Conservation (phyloP, 208 protist species). For the Acanthamoeba rhysodes region DNA sequence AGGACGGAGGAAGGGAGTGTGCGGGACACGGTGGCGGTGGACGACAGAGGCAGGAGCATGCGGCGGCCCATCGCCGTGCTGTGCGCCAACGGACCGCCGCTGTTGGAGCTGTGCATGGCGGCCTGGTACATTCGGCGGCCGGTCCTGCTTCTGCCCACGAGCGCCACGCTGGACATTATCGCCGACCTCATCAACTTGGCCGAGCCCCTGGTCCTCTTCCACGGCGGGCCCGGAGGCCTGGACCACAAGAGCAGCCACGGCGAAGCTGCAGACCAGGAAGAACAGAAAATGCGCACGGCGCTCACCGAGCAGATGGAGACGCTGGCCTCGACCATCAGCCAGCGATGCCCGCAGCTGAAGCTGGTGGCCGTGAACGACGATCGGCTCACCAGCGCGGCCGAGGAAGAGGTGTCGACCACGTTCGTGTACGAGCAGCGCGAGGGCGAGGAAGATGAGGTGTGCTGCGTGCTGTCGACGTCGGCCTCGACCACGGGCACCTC, state of each 20-base stretch:
- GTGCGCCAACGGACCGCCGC: background rate
- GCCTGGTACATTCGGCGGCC: constrained; percentile 56
- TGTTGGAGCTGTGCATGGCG: constrained; percentile 61
- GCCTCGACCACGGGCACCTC: constrained; percentile 70
- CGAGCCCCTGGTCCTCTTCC: constrained; percentile 34
- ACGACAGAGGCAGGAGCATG: background rate
- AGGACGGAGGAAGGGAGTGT: background rate
- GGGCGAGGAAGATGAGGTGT: constrained; percentile 43
- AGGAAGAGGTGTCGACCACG: background rate
- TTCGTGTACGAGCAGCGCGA: background rate
- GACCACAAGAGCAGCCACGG: background rate
- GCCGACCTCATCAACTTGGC: constrained; percentile 50
- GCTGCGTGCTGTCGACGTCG: constrained; percentile 57
- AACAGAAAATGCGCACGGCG: background rate
- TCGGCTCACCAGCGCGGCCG: background rate
- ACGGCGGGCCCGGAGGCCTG: background rate
- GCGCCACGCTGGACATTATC: constrained; percentile 67
- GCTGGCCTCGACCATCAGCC: background rate
- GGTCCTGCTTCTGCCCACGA: constrained; percentile 64
- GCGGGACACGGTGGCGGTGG: background rate
- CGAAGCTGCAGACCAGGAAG: background rate
- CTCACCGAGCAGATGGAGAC: constrained; percentile 22
- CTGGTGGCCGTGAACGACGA: background rate
- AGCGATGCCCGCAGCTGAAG: constrained; percentile 28
- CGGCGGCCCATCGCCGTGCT: constrained; percentile 28